Base-by-base conservation (phyloP, 768 basidiomycete genomes). In the Pulveroboletus sp. region DNA sequence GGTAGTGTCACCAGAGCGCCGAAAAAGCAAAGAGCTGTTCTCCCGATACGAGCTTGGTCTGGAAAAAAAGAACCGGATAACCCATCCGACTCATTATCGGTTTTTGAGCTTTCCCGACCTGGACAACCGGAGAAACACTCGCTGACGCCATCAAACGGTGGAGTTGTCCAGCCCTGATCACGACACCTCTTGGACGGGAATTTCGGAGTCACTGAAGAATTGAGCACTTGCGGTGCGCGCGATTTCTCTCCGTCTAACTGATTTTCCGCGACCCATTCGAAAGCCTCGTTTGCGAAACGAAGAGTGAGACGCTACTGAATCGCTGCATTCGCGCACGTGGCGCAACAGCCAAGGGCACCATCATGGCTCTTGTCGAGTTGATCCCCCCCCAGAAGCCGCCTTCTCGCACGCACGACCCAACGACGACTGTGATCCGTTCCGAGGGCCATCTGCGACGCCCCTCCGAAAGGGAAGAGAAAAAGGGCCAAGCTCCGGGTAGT, bases 341-440 rank as follows among this genome's bases (percentile, higher is more conserved):
- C 13, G 6, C n/a, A 35, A 43, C 26, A 33, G 8, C 32, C 28
- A 38, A 30, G 38, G 24, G 18, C 37, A 18, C 21, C 1, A 30
- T 27, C 14, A 3, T 27, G 36, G 28, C 4, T 18, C 21, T 13
- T 31, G 47, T 47, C 32, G 39, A 48, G 35, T 36, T n/a, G 46
- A 27, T 55, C 8, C 8, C 27, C 27, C 28, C 46, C 35, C 46
- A 21, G 21, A 21, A 4, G 21, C 21, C 4, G 21, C 21, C 21
- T 21, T 21, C 21, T 21, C 21, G 21, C 21, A 21, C 21, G 4
- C 21, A 21, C 21, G 21, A 21, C 31, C 18, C 28, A n/a, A 37
- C 30, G 15, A 21, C 26, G 15, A 39, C 15, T 8, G 41, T 33
- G 30, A 41, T 37, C 44, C 44, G 33, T 56, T 49, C 57, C 41